Base-by-base conservation (phyloP, 805 yeast species). In the Vanderwaltozyma yarrowii region DNA sequence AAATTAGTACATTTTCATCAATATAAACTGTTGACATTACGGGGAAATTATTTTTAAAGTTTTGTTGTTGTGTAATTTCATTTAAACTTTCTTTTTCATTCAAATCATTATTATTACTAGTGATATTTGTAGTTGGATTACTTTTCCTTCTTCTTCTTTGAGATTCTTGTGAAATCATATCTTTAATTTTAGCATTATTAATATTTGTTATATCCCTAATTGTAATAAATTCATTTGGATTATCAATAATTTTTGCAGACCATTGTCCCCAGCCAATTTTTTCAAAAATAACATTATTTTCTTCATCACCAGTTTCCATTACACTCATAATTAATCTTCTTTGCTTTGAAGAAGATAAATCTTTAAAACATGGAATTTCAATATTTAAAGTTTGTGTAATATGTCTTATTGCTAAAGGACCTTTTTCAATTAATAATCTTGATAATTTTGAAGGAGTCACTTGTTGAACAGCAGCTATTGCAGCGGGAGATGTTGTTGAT, bases 241-340 rank as follows among this genome's bases (percentile, higher is more conserved):
- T 24, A 2, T 21, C 56, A 15, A 63, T 74, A 35, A 66, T 63
- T 49, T 77, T 71, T 3, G 88, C 94, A 18, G 56, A 45, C 97
- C 97, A 88, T 58, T 88, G 94, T 42, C 97, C 97, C 97, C 97
- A 88, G 17, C 96, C 96, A 24, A 88, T 86, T 62, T 88, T 88
- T 53, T 86, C 94, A 62, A 88, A 88, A 13, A 80, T 74, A 31
- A 82, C 78, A 5, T 63, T 56, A 33, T 64, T 54, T 6, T 57
- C 57, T 41, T 71, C 70, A 39, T 74, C 78, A 9, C 83, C 81
- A 45, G 74, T 72, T 49, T 86, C 95, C 62, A 88, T 71, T 29
- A 88, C 92, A 12, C 87, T 77, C 80, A 88, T 88, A 23, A 88
- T 88, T 40, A 88, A 70, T 42, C 96, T 69, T 54, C 96, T 72